Base-by-base conservation (phyloP, 192 early-diverging fungal genomes). In the Dissophora globulifera region DNA sequence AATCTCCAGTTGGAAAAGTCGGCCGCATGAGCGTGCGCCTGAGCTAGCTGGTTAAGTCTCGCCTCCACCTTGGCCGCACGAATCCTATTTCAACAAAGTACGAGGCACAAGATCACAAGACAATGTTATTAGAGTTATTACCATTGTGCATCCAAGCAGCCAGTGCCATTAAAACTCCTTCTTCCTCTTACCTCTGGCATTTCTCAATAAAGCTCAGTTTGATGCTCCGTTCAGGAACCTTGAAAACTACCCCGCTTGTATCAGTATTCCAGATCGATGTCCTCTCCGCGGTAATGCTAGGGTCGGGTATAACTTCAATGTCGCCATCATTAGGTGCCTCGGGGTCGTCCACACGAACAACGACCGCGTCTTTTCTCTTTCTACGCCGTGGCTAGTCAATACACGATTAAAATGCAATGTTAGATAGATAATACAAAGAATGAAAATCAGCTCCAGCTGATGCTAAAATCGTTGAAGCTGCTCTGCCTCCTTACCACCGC, bases 141-240 rank as follows among this genome's bases (percentile, higher is more conserved):
- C n/a, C n/a, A n/a, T n/a, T n/a, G n/a, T n/a, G n/a, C n/a, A n/a
- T n/a, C n/a, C n/a, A n/a, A n/a, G n/a, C n/a, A n/a, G n/a, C n/a
- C n/a, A n/a, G n/a, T n/a, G n/a, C n/a, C n/a, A n/a, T n/a, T n/a
- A n/a, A n/a, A n/a, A n/a, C n/a, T 13, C 35, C 22, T 47, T 13
- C 5, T 22, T 20, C 4, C 6, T 47, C 55, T 25, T 47, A 85
- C 83, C 62, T 78, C 61, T 56, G 58, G 15, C 58, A 57, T 25
- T 75, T 69, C 47, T 82, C 60, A 4, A 80, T 56, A 59, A 81
- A 81, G 50, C 70, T 63, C 15, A 74, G 48, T 41, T 85, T 79
- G 35, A 85, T 78, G 22, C 69, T 69, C 12, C 63, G 22, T 45
- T 65, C 79, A n/a, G 83, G 81, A 9, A 85, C 31, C 40, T 59